A percentile compares a stretch with the other conserved stretches of the same genome.
These are phyloP conservation scores for Eimeria maxima DNA, from an alignment of 169 alveolate genomes.

Conservation along the genomic window DNA sequence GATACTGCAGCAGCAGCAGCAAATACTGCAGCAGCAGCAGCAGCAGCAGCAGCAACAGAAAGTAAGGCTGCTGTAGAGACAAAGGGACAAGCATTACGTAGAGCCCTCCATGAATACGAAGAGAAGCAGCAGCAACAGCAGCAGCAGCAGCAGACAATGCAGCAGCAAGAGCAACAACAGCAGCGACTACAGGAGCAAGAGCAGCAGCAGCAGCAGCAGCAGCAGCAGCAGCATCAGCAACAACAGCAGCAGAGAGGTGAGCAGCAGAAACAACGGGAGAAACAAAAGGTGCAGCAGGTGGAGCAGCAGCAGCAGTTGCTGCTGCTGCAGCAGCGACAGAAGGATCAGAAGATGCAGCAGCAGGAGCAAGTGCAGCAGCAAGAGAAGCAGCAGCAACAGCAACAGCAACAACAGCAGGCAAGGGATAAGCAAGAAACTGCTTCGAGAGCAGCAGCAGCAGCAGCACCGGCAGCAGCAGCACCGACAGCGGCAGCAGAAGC, in stretches of 20 bases:
- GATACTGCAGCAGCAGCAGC: slow-evolving; percentile 10
- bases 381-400: no score
- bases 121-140: background rate
- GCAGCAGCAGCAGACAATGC: slow-evolving; percentile 13
- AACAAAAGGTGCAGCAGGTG: background rate
- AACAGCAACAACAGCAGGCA: no score
- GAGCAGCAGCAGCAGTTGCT: background rate
- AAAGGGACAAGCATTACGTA: background rate
- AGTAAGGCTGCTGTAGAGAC: background rate
- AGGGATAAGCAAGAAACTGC: no score
- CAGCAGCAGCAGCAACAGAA: slow-evolving; percentile 67
- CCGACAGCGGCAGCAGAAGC: no score
- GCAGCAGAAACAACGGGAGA: background rate
- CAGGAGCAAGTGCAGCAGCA: background rate
- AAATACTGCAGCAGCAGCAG: slow-evolving; percentile 38
- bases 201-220: no score
- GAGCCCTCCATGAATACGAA: background rate
- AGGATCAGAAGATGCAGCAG: slow-evolving; percentile 16
- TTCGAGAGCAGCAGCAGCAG: no score
- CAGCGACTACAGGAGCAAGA: background rate
- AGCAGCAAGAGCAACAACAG: background rate
- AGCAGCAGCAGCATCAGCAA: background rate
- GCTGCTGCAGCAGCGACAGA: slow-evolving; percentile 6
- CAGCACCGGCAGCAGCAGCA: no score
- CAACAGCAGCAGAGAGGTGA: background rate